Base-by-base conservation (phyloP, 805 yeast species). In the Babjeviella inositovora region DNA sequence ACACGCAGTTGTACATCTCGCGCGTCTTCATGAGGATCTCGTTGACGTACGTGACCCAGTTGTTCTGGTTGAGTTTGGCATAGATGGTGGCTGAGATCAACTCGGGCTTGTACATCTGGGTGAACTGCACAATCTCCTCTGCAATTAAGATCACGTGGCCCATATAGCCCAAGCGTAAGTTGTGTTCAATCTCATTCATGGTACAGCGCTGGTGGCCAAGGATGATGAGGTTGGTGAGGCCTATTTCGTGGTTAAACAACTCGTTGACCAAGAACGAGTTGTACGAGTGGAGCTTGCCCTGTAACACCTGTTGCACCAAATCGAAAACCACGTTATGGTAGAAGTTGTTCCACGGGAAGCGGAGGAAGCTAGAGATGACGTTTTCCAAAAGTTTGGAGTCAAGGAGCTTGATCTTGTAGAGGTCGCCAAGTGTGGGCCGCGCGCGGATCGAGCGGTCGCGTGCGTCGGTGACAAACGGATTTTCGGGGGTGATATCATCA, bases 91-190 rank as follows among this genome's bases (percentile, higher is more conserved):
- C n/a, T n/a, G 22, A 20, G 18, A 41, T 38, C 14, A 39, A 14
- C 4, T 38, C 40, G 15, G 23, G 32, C 21, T 40, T 45, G 27
- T 39, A 41, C 17, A 26, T 45, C 44, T 18, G 61, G 3, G 60
- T 47, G 32, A 67, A 67, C 38, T 67, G 67, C 21, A 64, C 71
- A 15, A 66, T 59, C 31, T 67, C 74, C 34, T 67, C 73, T 29
- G 71, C 65, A 12, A 66, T 59, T 15, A 66, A 42, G 10, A 66
- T 62, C 23, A 66, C 38, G 41, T 66, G 74, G 1, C 74, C 74
- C 66, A 66, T 62, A 34, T 63, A 67, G 0, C 74, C 74, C 3
- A 68, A 59, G 21, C 67, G 45, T 14, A 66, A 57, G n/a, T 43
- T 48, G 4, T 40, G 44, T 8, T 30, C 25, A 24, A 42, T 43